These are phyloP conservation scores for Mortierella alpina DNA, from an alignment of 192 early-diverging fungal species.

Conservation along the genomic window DNA sequence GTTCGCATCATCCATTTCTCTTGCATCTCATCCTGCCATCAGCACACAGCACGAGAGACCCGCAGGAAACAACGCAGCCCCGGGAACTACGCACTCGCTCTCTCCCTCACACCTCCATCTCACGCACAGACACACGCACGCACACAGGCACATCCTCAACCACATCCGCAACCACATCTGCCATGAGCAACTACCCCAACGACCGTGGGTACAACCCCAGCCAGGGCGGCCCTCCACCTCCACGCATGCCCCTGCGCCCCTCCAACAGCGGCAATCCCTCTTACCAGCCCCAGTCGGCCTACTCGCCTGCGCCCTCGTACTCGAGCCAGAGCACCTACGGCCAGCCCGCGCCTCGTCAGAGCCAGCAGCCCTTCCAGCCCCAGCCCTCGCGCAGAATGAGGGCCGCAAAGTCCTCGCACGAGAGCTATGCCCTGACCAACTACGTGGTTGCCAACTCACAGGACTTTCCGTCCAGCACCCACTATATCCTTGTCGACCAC, in stretches of 20 bases:
- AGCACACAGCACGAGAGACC: no score
- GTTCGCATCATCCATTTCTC: no score
- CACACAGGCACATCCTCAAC: background rate
- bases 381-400: slow-evolving; percentile 44
- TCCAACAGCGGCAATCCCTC: slow-evolving; percentile 1
- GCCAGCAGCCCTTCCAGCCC: slow-evolving; percentile 35
- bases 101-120: background rate
- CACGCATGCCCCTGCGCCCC: slow-evolving; percentile 30
- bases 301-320: slow-evolving; percentile 10
- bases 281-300: slow-evolving; percentile 24
- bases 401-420: slow-evolving; percentile 21
- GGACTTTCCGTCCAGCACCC: slow-evolving; percentile 75
- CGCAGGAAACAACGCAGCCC: no score
- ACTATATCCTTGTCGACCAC: slow-evolving; percentile 83
- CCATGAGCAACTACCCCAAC: slow-evolving; percentile 46
- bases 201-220: slow-evolving; percentile 34
- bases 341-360: slow-evolving; percentile 29
- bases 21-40: no score
- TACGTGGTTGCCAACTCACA: slow-evolving; percentile 76
- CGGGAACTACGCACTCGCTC: no score
- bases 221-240: slow-evolving; percentile 9
- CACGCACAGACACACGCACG: background rate
- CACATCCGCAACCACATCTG: background rate
- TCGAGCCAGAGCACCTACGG: slow-evolving; percentile 24
- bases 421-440: slow-evolving; percentile 73